Base-by-base conservation (phyloP, 176 grass and related monocot species). In the Poa pratensis region DNA sequence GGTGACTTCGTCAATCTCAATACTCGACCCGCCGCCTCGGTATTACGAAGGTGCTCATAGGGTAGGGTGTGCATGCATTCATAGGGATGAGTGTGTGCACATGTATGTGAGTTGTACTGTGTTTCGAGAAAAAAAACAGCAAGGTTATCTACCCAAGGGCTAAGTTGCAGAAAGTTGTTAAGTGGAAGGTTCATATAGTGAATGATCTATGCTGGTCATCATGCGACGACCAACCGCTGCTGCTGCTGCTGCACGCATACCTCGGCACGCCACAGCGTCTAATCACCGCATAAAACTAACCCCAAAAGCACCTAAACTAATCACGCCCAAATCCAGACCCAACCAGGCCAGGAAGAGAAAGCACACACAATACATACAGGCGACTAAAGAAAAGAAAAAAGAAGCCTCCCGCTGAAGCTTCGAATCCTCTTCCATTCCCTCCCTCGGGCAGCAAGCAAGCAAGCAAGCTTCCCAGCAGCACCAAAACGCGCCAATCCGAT, bases 351-450 rank as follows among this genome's bases (percentile, higher is more conserved):
- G 15, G 7, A 50, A 52, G 26, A 75, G 7, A 75, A 32, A 74
- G 45, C 22, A 50, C 69, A 23, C 57, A 23, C 57, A 59, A 72
- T 5, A 46, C 9, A 12, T 43, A 24, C 12, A 52, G 24, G 11
- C 9, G 3, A 46, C 60, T 80, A 7, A 28, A 23, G 7, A 60
- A 55, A 4, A 19, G 16, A 18, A 60, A 55, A 30, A 8, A 86
- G 73, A 69, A 83, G 80, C 74, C 86, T 78, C 86, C 80, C 83
- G 42, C 62, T 88, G 35, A 88, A 83, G 86, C 80, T 88, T 88
- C 73, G 86, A 88, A 83, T 88, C 84, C 82, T 55, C 55, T 69
- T 20, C 19, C 71, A 7, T 28, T 64, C 59, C 51, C 50, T 17
- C 45, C 53, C n/a, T n/a, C n/a, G n/a, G 32, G 32, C 32, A 39